Percentiles rank a stretch among this genome's conserved stretches.
Conservation (phyloP, 768 basidiomycete species). For the Trametes cingulata region DNA sequence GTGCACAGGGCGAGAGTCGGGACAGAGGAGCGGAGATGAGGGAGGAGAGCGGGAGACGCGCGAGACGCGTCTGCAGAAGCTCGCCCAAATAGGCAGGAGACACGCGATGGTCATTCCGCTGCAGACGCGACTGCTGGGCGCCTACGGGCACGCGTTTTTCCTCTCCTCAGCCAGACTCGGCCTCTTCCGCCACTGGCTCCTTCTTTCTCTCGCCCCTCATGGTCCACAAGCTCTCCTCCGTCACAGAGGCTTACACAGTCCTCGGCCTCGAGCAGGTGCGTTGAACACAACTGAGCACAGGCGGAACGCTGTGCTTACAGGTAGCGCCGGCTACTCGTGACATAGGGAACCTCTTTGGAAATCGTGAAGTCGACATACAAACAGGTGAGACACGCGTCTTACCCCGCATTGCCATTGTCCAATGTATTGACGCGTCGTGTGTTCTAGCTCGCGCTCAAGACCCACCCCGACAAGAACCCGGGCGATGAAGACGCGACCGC, state of each 20-base stretch:
- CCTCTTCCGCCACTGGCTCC: not conserved
- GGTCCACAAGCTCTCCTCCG: constrained; percentile 36
- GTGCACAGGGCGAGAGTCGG: not conserved
- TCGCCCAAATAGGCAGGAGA: not conserved
- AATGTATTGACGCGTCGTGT: not conserved
- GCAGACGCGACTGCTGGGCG: constrained; percentile 18
- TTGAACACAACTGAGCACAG: not conserved
- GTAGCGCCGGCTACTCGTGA: not conserved
- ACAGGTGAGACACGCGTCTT: constrained; percentile 44
- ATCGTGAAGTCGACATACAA: constrained; percentile 69
- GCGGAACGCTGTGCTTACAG: not conserved
- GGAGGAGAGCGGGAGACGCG: not conserved
- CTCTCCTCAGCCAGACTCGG: not conserved
- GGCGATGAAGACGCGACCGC: constrained; percentile 64
- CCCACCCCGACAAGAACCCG: constrained; percentile 79
- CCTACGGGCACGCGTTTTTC: constrained; percentile 14
- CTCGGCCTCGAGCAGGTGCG: constrained; percentile 59
- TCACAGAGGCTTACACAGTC: constrained; percentile 40
- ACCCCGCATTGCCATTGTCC: not conserved
- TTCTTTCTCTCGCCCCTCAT: constrained; percentile 26
- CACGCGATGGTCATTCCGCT: constrained; percentile 12
- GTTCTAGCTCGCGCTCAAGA: constrained; percentile 57
- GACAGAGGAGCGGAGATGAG: not conserved
- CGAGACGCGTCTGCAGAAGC: constrained; percentile 3
- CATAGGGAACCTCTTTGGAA: constrained; percentile 61